Percentiles rank a stretch among this genome's conserved stretches.
Evolutionary conservation across 1,284 basidiomycete genomes (phyloP).

Genomic region (Rhodotorula sp.): DNA sequence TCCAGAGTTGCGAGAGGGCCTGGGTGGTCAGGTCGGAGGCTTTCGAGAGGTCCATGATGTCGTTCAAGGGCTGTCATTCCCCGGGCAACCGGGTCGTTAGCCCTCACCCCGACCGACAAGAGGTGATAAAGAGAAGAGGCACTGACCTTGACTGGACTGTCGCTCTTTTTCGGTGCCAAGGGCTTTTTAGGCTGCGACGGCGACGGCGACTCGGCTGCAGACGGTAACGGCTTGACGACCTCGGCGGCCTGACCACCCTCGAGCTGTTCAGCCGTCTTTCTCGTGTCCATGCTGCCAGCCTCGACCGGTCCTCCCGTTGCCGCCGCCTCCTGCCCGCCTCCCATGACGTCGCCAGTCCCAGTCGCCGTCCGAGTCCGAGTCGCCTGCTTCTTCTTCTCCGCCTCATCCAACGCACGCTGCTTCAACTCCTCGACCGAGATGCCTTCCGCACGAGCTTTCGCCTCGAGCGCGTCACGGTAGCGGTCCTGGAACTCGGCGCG

Average conservation of each 20-base stretch:
- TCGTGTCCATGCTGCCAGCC: slow-evolving; percentile 25
- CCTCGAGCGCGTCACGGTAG: slow-evolving; percentile 37
- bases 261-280: slow-evolving; percentile 9
- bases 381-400: neutral
- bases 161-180: slow-evolving; percentile 4
- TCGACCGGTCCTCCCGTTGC: slow-evolving; percentile 18
- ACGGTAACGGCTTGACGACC: slow-evolving; percentile 28
- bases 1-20: slow-evolving; percentile 79
- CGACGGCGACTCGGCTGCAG: neutral
- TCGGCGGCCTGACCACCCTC: neutral
- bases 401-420: slow-evolving; percentile 7
- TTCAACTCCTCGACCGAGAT: slow-evolving; percentile 40
- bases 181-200: neutral
- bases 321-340: too few relatives aligned
- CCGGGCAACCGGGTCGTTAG: neutral
- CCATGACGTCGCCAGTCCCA: neutral
- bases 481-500: slow-evolving; percentile 35
- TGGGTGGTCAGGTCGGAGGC: slow-evolving; percentile 69
- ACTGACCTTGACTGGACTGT: slow-evolving; percentile 34
- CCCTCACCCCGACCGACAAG: neutral
- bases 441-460: slow-evolving; percentile 38
- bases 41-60: slow-evolving; percentile 73
- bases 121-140: too few relatives aligned
- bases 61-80: slow-evolving; percentile 65
- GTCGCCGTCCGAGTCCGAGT: neutral